Evolutionary conservation across 768 basidiomycete species (phyloP).

Genomic region (Punctularia strigosozonata): DNA sequence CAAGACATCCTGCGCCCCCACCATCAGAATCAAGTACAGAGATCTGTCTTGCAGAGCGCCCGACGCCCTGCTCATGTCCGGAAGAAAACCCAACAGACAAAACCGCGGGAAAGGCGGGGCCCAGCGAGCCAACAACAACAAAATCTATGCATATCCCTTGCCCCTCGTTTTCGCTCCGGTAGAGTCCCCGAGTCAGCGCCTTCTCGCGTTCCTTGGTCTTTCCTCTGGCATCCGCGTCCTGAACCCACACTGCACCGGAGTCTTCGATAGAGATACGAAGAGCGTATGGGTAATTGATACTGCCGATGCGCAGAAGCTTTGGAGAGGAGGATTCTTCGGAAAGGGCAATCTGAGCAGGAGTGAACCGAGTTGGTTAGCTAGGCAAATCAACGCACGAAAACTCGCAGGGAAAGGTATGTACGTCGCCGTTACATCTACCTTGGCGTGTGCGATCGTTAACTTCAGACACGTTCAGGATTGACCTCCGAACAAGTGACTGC

Average conservation of each 20-base stretch:
- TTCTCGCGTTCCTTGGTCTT: constrained; percentile 41
- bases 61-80: no score
- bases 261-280: constrained; percentile 69
- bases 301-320: constrained; percentile 58
- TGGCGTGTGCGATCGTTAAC: background rate
- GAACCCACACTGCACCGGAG: constrained; percentile 66
- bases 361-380: constrained; percentile 86
- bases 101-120: constrained; percentile 49
- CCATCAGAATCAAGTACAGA: no score
- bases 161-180: constrained; percentile 40
- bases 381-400: constrained; percentile 53
- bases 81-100: no score
- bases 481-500: constrained; percentile 91
- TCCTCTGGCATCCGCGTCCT: constrained; percentile 35
- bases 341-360: constrained; percentile 92
- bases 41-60: no score
- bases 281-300: constrained; percentile 76
- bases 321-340: constrained; percentile 92
- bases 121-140: constrained; percentile 50
- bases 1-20: no score
- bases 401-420: constrained; percentile 49
- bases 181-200: constrained; percentile 25
- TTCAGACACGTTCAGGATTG: constrained; percentile 30
- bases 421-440: constrained; percentile 3
- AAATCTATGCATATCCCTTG: constrained; percentile 60